These are phyloP conservation scores for Saussurea involucrata DNA, from an alignment of 129 eudicot species.

Conservation along the genomic window DNA sequence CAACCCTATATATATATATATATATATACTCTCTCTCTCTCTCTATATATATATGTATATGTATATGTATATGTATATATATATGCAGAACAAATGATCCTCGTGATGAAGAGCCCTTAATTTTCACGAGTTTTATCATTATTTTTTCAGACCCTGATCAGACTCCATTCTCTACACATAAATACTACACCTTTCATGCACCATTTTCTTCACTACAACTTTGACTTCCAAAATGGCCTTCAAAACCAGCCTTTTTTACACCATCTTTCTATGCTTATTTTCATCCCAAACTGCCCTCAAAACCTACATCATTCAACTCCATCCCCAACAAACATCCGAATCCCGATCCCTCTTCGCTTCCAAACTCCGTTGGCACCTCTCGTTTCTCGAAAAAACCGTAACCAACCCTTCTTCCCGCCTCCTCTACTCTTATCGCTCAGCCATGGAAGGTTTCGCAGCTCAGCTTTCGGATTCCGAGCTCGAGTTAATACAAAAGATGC, in stretches of 20 bases:
- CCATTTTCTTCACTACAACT: background rate
- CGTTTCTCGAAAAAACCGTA: conserved; percentile 52
- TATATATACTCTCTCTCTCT: background rate
- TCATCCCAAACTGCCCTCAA: conserved; percentile 24
- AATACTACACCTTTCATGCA: conserved; percentile 48
- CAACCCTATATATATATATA: too few species aligned
- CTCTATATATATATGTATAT: background rate
- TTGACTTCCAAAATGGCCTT: conserved; percentile 27
- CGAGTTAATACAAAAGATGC: conserved; percentile 33
- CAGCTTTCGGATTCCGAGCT: conserved; percentile 52
- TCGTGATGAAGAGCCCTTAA: conserved; percentile 53
- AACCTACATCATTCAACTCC: conserved; percentile 85
- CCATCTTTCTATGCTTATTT: conserved; percentile 18
- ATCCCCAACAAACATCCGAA: conserved; percentile 42
- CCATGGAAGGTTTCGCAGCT: conserved; percentile 92
- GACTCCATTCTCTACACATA: conserved; percentile 31
- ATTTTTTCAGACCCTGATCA: conserved; percentile 28
- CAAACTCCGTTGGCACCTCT: conserved; percentile 77
- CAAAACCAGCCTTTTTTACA: conserved; percentile 25
- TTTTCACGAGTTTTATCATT: conserved; percentile 84
- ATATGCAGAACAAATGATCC: conserved; percentile 28
- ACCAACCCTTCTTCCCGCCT: conserved; percentile 57
- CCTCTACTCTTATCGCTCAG: conserved; percentile 73
- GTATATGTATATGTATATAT: background rate
- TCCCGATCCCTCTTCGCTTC: conserved; percentile 47